phyloP scores from a whole-genome alignment of 805 yeast species.

The Pichia insulana region DNA sequence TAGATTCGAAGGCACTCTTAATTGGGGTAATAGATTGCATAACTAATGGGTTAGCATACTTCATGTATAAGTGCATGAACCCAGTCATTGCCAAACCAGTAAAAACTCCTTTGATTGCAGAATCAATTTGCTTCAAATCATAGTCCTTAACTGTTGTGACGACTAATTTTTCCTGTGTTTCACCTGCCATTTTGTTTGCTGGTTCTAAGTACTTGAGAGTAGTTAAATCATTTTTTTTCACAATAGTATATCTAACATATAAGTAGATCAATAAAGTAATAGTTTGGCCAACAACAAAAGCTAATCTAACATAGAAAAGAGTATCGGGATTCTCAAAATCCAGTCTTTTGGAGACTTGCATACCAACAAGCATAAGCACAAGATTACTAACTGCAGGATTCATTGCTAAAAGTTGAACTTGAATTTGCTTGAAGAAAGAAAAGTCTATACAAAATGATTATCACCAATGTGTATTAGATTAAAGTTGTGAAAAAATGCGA shows the following conservation, averaged over 20 bases:
- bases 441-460: no score
- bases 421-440: no score
- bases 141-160: conserved; percentile 92
- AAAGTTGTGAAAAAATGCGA: no score
- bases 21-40: conserved; percentile 90
- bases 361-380: conserved; percentile 87
- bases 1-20: conserved; percentile 82
- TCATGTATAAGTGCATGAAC: conserved; percentile 95
- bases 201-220: conserved; percentile 87
- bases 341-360: conserved; percentile 85
- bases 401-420: conserved; percentile 33
- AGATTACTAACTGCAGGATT: conserved; percentile 84
- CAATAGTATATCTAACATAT: conserved; percentile 51
- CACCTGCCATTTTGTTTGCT: conserved; percentile 70
- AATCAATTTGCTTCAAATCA: conserved; percentile 79
- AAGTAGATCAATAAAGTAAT: conserved; percentile 60
- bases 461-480: no score
- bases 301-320: conserved; percentile 64
- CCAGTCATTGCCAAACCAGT: conserved; percentile 95
- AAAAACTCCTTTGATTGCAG: conserved; percentile 73
- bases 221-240: conserved; percentile 77
- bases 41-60: conserved; percentile 92
- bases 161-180: conserved; percentile 61
- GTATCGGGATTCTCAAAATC: conserved; percentile 80
- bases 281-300: conserved; percentile 59